A percentile compares a stretch with the other conserved stretches of the same genome.
Conservation (phyloP, 2,329 filamentous ascomycete species). For the Paracoccidioides lutzii region DNA sequence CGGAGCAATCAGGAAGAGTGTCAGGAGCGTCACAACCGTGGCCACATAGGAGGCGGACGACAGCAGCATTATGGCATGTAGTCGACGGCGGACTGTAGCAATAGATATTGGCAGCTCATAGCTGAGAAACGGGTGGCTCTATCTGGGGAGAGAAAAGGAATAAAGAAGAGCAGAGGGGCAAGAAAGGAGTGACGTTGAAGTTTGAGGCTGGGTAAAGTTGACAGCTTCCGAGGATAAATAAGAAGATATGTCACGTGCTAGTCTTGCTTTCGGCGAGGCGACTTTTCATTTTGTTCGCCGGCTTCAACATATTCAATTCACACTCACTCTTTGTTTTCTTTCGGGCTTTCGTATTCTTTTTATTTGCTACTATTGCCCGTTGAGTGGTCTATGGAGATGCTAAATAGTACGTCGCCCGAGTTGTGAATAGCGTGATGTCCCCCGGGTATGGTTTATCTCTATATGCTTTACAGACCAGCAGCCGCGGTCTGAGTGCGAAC, state of each 20-base stretch:
- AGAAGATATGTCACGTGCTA: background rate
- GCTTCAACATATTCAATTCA: background rate
- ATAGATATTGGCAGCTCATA: background rate
- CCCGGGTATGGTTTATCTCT: background rate
- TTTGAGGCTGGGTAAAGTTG: background rate
- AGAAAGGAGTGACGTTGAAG: background rate
- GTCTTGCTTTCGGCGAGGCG: background rate
- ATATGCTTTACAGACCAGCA: background rate
- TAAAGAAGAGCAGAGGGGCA: background rate
- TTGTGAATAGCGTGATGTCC: background rate
- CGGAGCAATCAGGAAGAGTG: conserved; percentile 24
- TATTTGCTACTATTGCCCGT: background rate
- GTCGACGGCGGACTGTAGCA: background rate
- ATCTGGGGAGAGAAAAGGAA: background rate
- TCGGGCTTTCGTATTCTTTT: background rate
- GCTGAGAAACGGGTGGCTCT: background rate
- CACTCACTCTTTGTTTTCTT: background rate
- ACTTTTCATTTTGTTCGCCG: background rate
- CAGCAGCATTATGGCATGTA: conserved; percentile 7
- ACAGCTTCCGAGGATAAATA: too few species aligned
- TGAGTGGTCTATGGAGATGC: background rate
- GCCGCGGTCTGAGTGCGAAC: background rate
- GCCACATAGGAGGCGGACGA: conserved; percentile 20
- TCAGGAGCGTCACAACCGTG: conserved; percentile 21
- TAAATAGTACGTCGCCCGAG: background rate